Evolutionary conservation across 257 asterid species (phyloP).

Genomic region (Solanum tarijense): DNA sequence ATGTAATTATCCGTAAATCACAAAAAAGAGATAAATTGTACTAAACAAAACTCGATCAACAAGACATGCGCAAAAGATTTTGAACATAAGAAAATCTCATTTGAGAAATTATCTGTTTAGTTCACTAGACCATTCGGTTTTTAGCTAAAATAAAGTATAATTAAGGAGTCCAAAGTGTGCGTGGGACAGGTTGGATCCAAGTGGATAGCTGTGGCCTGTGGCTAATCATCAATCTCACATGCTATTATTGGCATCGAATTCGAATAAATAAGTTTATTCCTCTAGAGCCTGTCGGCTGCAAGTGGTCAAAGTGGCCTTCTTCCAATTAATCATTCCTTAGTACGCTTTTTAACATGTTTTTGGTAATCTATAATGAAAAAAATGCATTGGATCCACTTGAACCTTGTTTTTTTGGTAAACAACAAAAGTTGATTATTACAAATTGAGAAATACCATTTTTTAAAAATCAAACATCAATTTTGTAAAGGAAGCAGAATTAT

Average conservation of each 20-base stretch:
- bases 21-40: not conserved
- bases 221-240: not conserved
- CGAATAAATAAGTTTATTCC: not conserved
- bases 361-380: not conserved
- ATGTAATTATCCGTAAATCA: accelerated
- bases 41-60: accelerated
- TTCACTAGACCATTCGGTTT: not conserved
- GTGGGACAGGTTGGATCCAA: not conserved
- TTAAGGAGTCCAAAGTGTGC: not conserved
- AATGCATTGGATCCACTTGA: not conserved
- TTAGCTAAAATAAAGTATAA: not conserved
- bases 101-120: not conserved
- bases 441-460: not conserved
- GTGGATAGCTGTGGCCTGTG: not conserved
- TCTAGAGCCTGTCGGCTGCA: not conserved
- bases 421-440: not conserved
- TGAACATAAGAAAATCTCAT: not conserved
- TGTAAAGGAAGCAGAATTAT: not conserved
- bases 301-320: not conserved
- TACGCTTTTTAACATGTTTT: not conserved
- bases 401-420: not conserved
- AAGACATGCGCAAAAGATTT: not conserved
- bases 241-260: not conserved
- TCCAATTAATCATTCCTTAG: not conserved
- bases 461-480: not conserved